phyloP scores from a whole-genome alignment of 2,329 filamentous ascomycete species.

The Madurella fahalii region DNA sequence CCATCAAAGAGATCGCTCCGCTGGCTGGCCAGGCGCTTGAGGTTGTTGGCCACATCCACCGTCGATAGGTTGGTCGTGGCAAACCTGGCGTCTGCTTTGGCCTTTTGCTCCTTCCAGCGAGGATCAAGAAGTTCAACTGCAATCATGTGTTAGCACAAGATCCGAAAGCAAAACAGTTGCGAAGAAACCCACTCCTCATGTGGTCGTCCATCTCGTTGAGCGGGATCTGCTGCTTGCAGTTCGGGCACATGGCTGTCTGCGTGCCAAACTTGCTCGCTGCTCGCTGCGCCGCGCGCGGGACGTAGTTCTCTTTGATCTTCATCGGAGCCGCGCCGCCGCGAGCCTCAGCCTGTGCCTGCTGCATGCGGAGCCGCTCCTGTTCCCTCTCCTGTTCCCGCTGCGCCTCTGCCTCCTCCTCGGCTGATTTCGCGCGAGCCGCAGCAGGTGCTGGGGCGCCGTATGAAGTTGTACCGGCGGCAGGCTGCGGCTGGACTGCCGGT shows the following conservation, averaged over 20 bases:
- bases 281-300: conserved; percentile 74
- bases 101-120: conserved; percentile 91
- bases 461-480: conserved; percentile 36
- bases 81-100: conserved; percentile 79
- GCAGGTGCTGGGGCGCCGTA: conserved; percentile 33
- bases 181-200: conserved; percentile 65
- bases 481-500: conserved; percentile 34
- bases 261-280: conserved; percentile 61
- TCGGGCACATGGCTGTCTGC: conserved; percentile 77
- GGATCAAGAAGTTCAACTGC: conserved; percentile 88
- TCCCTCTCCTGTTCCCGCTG: conserved; percentile 60
- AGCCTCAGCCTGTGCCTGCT: conserved; percentile 75
- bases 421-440: conserved; percentile 32
- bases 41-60: conserved; percentile 83
- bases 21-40: conserved; percentile 90
- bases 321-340: conserved; percentile 65
- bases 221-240: conserved; percentile 87
- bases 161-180: not conserved
- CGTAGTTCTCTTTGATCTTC: conserved; percentile 91
- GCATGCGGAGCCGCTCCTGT: conserved; percentile 59
- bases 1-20: conserved; percentile 82
- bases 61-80: conserved; percentile 83
- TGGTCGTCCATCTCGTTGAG: conserved; percentile 85
- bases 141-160: conserved; percentile 31
- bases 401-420: conserved; percentile 60